Evolutionary conservation across 2,329 filamentous ascomycete species (phyloP).

Genomic region (Malbranchea cinnamomea): DNA sequence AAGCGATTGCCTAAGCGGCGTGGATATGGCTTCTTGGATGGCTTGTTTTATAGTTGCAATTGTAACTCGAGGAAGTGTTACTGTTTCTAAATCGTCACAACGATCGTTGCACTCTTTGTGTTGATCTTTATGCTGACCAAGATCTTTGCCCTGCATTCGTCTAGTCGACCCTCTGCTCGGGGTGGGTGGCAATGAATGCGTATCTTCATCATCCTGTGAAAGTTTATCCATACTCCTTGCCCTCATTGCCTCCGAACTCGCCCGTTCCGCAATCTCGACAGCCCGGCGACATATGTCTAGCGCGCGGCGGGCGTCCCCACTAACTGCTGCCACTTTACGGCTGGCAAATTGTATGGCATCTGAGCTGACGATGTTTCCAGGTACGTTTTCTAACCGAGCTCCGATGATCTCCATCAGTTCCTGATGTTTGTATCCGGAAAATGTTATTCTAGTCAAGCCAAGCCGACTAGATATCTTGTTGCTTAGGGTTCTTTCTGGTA

Average conservation of each 20-base stretch:
- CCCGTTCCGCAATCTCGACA: slow-evolving; percentile 82
- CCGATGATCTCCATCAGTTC: slow-evolving; percentile 96
- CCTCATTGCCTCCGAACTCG: slow-evolving; percentile 31
- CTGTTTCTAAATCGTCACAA: slow-evolving; percentile 18
- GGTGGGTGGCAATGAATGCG: slow-evolving; percentile 26
- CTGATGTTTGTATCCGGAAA: slow-evolving; percentile 91
- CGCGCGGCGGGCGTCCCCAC: slow-evolving; percentile 79
- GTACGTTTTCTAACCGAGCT: slow-evolving; percentile 77
- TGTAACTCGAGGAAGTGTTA: slow-evolving; percentile 50
- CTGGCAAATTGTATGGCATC: slow-evolving; percentile 95
- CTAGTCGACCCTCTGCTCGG: slow-evolving; percentile 25
- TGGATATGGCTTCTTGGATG: slow-evolving; percentile 88
- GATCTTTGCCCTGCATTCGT: slow-evolving; percentile 6
- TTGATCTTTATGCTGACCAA: slow-evolving; percentile 5
- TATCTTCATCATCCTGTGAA: slow-evolving; percentile 16
- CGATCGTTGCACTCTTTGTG: no score
- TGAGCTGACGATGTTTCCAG: slow-evolving; percentile 75
- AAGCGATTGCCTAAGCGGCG: slow-evolving; percentile 78
- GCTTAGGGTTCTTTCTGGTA: slow-evolving; percentile 86
- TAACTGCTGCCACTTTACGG: slow-evolving; percentile 91
- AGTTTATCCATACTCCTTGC: slow-evolving; percentile 5
- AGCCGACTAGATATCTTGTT: slow-evolving; percentile 96
- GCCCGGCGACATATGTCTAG: slow-evolving; percentile 91
- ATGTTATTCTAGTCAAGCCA: slow-evolving; percentile 85
- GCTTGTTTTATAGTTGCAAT: slow-evolving; percentile 88